Base-by-base conservation (phyloP, 176 grass and related monocot genomes). In the Avena sativa region DNA sequence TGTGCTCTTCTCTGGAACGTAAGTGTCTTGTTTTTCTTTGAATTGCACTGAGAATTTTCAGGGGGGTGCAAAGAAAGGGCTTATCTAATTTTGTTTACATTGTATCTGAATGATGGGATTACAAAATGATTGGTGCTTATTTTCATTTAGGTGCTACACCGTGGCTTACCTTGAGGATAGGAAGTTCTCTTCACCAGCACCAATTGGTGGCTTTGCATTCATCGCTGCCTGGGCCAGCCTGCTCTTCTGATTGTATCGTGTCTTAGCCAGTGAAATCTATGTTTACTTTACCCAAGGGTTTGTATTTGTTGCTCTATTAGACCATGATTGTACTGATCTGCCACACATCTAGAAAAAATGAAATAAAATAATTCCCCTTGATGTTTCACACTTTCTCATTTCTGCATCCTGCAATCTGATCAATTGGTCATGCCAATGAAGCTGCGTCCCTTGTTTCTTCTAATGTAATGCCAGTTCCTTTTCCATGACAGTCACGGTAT, bases 1-100 rank as follows among this genome's bases (percentile, higher is more conserved):
- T 25, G 74, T 98, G 71, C 56, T 93, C 25, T 98, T 98, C 79
- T 98, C 94, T 69, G 97, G 97, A 91, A 96, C 97, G 97, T 98
- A 89, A 85, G 94, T 81, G 13, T 51, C 1, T 16, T 15, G 19
- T 57, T 16, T 71, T 4, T 69, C 16, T 46, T 38, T 65, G 1
- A 50, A 40, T 16, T 26, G 5, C 1, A 75, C 5, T 10, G 10
- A 1, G 48, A 80, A 76, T 19, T 26, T 32, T 28, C 14, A 9
- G 3, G 14, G 7, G 11, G 53, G 38, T 25, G 7, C 8, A 79
- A 36, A 46, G 1, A 11, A 38, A 38, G 36, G 36, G 36, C 36
- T 38, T 38, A 38, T 38, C 36, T 38, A 38, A 69, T 64, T 32
- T 6, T 21, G 9, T 57, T 43, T 67, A n/a, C 6, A 0, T 52